A percentile compares a stretch with the other conserved stretches of the same genome.
These are phyloP conservation scores for Trypanosoma lewisi DNA, from an alignment of 208 protist genomes.

Conservation along the genomic window DNA sequence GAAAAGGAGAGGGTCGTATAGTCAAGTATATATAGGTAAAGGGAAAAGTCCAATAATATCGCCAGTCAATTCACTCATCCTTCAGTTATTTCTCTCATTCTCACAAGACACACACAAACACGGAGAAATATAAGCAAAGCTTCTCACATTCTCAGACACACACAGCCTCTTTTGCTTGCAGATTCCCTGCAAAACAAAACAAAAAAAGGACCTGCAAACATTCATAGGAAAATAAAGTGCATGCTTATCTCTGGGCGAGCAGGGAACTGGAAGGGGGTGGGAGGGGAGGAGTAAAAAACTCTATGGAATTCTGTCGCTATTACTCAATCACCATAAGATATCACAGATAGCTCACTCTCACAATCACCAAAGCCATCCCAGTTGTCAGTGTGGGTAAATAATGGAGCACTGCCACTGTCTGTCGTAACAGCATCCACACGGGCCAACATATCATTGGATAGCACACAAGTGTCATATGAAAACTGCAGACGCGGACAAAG, in stretches of 20 bases:
- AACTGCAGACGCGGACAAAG: constrained; percentile 43
- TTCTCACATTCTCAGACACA: too few relatives aligned
- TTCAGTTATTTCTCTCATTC: background rate
- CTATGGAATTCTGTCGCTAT: constrained; percentile 2
- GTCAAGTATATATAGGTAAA: background rate
- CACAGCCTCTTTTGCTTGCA: background rate
- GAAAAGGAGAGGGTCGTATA: constrained; percentile 2
- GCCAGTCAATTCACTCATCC: background rate
- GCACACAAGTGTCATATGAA: constrained; percentile 37
- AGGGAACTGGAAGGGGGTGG: background rate
- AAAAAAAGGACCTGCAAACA: background rate
- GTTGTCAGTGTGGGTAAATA: constrained; percentile 10
- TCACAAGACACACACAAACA: background rate
- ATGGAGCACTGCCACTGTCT: background rate
- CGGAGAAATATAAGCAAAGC: too few relatives aligned
- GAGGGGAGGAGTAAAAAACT: background rate
- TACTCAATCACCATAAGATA: constrained; percentile 20
- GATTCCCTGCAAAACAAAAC: background rate
- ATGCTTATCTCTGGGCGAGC: too few relatives aligned
- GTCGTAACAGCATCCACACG: constrained; percentile 9
- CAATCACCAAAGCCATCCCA: background rate
- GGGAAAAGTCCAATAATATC: background rate
- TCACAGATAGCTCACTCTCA: constrained; percentile 15
- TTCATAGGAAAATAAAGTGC: too few relatives aligned
- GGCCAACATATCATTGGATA: constrained; percentile 1